Conservation (phyloP, 345 rosid genomes). For the Viola odorata region DNA sequence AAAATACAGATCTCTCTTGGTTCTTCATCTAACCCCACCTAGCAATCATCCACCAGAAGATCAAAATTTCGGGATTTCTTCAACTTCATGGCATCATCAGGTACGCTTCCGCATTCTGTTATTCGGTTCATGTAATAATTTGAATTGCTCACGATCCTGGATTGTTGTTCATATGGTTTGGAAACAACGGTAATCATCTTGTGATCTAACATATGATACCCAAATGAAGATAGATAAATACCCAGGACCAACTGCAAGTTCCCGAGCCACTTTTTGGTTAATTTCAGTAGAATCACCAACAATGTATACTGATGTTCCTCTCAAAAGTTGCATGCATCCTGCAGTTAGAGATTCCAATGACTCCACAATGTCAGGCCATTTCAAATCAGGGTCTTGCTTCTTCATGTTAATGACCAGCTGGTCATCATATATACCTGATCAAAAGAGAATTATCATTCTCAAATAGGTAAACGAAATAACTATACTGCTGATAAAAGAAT, state of each 20-base stretch:
- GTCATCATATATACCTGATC: conserved; percentile 71
- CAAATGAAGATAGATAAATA: conserved; percentile 22
- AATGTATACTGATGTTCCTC: conserved; percentile 72
- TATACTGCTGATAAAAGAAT: neutral
- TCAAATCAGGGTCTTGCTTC: conserved; percentile 72
- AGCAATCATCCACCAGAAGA: no score
- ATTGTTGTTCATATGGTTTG: no score
- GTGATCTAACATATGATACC: neutral
- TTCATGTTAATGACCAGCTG: conserved; percentile 77
- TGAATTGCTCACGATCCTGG: no score
- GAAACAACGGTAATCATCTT: no score
- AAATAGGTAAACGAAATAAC: neutral
- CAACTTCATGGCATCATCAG: no score
- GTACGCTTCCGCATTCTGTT: no score
- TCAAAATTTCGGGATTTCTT: no score
- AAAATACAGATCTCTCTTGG: no score
- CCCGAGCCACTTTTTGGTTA: conserved; percentile 67
- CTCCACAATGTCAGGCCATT: conserved; percentile 89
- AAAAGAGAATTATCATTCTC: conserved; percentile 3
- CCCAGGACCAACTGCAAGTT: conserved; percentile 85
- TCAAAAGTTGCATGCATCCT: conserved; percentile 67
- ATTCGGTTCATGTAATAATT: no score
- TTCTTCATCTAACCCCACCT: no score
- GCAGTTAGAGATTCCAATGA: conserved; percentile 85
- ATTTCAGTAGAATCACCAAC: conserved; percentile 73